These are phyloP conservation scores for Lepiota venenata DNA, from an alignment of 768 basidiomycete species.

Conservation along the genomic window DNA sequence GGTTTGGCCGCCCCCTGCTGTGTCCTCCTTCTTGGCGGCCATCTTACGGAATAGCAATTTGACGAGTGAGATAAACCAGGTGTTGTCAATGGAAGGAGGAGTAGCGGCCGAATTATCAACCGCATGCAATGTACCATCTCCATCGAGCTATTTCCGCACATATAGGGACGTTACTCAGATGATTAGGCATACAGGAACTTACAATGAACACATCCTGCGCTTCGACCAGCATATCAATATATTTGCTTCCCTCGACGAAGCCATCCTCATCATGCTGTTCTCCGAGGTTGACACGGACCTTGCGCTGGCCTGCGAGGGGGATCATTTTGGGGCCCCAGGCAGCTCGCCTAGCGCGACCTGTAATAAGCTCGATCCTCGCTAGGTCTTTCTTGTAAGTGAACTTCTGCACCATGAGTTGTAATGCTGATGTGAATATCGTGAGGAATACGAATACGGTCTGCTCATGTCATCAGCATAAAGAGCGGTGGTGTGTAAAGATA, in stretches of 20 bases:
- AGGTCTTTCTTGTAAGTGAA: conserved; percentile 77
- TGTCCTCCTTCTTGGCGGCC: conserved; percentile 21
- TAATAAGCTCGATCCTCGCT: conserved; percentile 59
- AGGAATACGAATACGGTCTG: conserved; percentile 81
- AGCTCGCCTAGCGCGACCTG: conserved; percentile 57
- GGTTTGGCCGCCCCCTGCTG: conserved; percentile 8
- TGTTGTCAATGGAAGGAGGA: conserved; percentile 54
- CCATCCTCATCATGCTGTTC: conserved; percentile 58
- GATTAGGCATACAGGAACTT: conserved; percentile 21
- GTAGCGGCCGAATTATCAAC: conserved; percentile 58
- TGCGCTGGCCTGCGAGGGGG: conserved; percentile 61
- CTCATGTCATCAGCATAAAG: conserved; percentile 5
- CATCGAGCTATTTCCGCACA: conserved; percentile 47
- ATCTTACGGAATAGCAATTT: conserved; percentile 27
- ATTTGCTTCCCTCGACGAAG: conserved; percentile 42
- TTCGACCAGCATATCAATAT: conserved; percentile 81
- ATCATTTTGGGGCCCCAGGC: conserved; percentile 83
- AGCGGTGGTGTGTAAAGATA: not conserved
- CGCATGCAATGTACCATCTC: conserved; percentile 51
- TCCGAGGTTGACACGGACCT: conserved; percentile 74
- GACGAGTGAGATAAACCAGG: conserved; percentile 65
- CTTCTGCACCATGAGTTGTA: conserved; percentile 80
- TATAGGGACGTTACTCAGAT: not conserved
- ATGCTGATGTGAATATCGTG: conserved; percentile 64
- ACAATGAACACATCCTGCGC: conserved; percentile 74